Evolutionary conservation across 352 stramenopile genomes (phyloP).

Genomic region (Globisporangium perplexum): DNA sequence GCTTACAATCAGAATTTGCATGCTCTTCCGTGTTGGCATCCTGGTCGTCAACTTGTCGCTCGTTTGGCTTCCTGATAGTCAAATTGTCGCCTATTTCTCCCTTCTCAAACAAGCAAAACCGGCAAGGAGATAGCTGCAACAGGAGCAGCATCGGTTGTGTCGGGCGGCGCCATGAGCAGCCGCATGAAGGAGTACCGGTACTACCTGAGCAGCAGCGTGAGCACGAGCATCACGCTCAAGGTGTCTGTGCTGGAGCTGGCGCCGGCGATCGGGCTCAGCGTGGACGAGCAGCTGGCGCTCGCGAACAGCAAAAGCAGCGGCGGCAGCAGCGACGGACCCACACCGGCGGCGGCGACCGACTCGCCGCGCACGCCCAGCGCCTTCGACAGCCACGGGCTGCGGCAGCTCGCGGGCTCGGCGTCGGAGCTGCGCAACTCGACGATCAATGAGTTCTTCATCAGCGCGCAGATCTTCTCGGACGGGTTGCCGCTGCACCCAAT

Average conservation of each 20-base stretch:
- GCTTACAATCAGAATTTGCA: too few species aligned
- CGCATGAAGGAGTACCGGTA: constrained; percentile 88
- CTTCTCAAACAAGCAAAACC: not conserved
- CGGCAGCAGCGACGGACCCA: not conserved
- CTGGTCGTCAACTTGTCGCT: too few species aligned
- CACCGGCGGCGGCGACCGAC: not conserved
- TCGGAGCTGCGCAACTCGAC: constrained; percentile 77
- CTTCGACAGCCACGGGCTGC: constrained; percentile 31
- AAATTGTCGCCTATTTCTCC: too few species aligned
- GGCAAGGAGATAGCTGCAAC: too few species aligned
- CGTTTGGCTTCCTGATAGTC: too few species aligned
- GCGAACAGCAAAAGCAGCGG: constrained; percentile 7
- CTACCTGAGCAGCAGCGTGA: constrained; percentile 84
- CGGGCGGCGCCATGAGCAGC: constrained; percentile 28
- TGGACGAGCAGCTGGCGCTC: constrained; percentile 9
- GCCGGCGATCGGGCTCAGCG: constrained; percentile 36
- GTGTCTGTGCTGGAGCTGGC: constrained; percentile 73
- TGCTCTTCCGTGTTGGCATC: too few species aligned
- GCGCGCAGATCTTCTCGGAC: constrained; percentile 85
- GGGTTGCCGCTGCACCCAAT: constrained; percentile 77
- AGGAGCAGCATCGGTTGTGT: too few species aligned
- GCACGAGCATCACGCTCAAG: constrained; percentile 74
- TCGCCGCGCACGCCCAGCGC: constrained; percentile 15
- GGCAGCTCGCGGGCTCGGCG: constrained; percentile 53
- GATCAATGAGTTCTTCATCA: constrained; percentile 86